Percentiles rank a stretch among this genome's conserved stretches.
These are phyloP conservation scores for Pichia sp. DNA, from an alignment of 1,139 yeast genomes.

Conservation along the genomic window DNA sequence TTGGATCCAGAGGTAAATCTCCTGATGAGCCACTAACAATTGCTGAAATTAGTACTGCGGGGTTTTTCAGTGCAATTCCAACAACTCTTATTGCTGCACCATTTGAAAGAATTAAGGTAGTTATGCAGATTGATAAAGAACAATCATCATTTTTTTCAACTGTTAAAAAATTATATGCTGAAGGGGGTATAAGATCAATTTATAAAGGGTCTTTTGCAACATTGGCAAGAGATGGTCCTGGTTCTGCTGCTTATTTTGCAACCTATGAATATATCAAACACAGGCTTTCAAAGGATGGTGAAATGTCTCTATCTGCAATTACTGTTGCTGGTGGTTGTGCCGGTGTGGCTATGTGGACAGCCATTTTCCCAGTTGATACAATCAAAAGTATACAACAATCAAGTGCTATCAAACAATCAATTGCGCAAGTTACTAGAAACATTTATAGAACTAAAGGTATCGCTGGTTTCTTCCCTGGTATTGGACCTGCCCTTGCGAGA, in stretches of 20 bases:
- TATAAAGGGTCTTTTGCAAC: constrained; percentile 92
- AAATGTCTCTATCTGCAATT: constrained; percentile 48
- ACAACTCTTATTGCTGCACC: constrained; percentile 96
- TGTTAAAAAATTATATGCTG: constrained; percentile 61
- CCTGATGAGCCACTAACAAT: constrained; percentile 28
- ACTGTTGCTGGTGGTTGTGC: constrained; percentile 92
- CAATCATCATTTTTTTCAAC: constrained; percentile 44
- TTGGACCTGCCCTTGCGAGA: constrained; percentile 91
- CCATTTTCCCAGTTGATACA: constrained; percentile 94
- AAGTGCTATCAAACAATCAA: constrained; percentile 49
- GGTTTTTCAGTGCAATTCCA: constrained; percentile 92
- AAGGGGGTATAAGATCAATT: constrained; percentile 80
- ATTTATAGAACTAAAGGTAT: constrained; percentile 69
- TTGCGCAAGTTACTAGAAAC: constrained; percentile 57
- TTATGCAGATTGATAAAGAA: constrained; percentile 64
- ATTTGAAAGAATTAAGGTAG: constrained; percentile 90
- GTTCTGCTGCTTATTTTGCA: constrained; percentile 94
- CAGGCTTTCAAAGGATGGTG: constrained; percentile 32
- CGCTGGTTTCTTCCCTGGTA: constrained; percentile 94
- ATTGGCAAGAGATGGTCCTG: constrained; percentile 95
- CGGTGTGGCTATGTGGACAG: constrained; percentile 95
- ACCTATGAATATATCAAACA: constrained; percentile 81
- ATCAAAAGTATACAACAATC: constrained; percentile 84
- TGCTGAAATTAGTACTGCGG: constrained; percentile 81
- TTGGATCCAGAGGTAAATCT: constrained; percentile 35